Conservation (phyloP, 139 green algal species). For the Trebouxia sp. region DNA sequence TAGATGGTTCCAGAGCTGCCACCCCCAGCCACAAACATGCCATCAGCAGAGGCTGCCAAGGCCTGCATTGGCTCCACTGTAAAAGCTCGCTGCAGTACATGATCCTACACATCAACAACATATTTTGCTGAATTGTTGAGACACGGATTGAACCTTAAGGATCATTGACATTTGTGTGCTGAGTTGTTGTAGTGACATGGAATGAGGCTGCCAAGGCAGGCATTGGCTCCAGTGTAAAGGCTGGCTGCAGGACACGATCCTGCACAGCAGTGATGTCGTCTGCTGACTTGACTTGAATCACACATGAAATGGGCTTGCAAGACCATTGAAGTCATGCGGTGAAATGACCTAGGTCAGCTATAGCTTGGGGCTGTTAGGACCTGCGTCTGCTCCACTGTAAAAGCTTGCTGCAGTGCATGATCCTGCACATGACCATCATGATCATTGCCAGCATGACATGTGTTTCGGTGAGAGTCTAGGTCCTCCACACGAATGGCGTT, state of each 20-base stretch:
- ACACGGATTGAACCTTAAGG: background rate
- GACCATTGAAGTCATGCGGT: too few species aligned
- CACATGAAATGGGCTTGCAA: too few species aligned
- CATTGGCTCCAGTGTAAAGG: background rate
- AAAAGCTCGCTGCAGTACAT: slow-evolving; percentile 73
- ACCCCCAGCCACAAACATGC: slow-evolving; percentile 62
- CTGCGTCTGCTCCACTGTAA: slow-evolving; percentile 60
- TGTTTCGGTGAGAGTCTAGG: background rate
- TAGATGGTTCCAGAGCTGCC: slow-evolving; percentile 68
- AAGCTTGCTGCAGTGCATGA: slow-evolving; percentile 66
- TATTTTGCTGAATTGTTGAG: background rate
- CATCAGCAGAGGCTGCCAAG: slow-evolving; percentile 60
- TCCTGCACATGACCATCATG: slow-evolving; percentile 53
- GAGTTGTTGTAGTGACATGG: background rate
- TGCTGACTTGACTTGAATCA: background rate
- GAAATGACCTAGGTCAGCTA: too few species aligned
- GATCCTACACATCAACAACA: slow-evolving; percentile 55
- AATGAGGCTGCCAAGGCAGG: background rate
- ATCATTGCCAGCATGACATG: too few species aligned
- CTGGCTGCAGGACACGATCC: background rate
- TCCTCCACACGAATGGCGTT: background rate
- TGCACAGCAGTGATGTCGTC: background rate
- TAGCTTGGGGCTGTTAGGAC: slow-evolving; percentile 52
- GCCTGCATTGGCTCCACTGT: slow-evolving; percentile 57
- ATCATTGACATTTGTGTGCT: background rate